Conservation (phyloP, 768 basidiomycete genomes). For the Paxillus involutus region DNA sequence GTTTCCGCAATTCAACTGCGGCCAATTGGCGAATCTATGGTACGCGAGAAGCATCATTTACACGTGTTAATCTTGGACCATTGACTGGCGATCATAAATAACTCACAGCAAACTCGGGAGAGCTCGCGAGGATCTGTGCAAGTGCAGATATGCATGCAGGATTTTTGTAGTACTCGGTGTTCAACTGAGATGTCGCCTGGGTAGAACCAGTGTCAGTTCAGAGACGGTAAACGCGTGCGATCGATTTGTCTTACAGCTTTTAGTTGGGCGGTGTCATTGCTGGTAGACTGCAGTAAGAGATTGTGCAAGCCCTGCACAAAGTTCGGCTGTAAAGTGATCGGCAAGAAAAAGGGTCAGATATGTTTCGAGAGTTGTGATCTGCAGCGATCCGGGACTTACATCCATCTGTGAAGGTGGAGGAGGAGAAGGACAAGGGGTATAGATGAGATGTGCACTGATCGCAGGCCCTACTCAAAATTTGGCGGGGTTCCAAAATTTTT, state of each 20-base stretch:
- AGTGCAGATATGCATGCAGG: slow-evolving; percentile 89
- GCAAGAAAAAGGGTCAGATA: slow-evolving; percentile 4
- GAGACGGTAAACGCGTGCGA: slow-evolving; percentile 22
- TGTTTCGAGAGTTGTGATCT: background rate
- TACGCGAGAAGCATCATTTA: background rate
- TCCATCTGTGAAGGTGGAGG: slow-evolving; percentile 27
- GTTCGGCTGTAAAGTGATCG: slow-evolving; percentile 44
- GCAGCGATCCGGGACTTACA: slow-evolving; percentile 18
- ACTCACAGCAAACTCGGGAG: slow-evolving; percentile 82
- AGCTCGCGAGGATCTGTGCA: slow-evolving; percentile 80
- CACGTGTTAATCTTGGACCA: slow-evolving; percentile 7
- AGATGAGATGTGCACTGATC: slow-evolving; percentile 28
- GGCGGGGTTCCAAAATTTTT: slow-evolving; percentile 53
- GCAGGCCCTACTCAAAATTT: slow-evolving; percentile 42
- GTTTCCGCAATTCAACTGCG: slow-evolving; percentile 95
- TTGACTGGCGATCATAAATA: slow-evolving; percentile 4
- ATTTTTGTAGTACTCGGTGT: slow-evolving; percentile 91
- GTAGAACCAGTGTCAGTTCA: slow-evolving; percentile 9
- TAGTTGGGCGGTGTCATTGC: slow-evolving; percentile 82
- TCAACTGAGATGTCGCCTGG: slow-evolving; percentile 89
- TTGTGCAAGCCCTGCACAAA: slow-evolving; percentile 82
- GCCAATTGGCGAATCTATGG: slow-evolving; percentile 91
- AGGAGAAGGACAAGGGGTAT: slow-evolving; percentile 27
- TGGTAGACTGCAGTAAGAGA: slow-evolving; percentile 79
- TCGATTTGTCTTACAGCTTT: slow-evolving; percentile 69